Percentiles rank a stretch among this genome's conserved stretches.
phyloP scores from a whole-genome alignment of 768 basidiomycete species.

The Floccularia luteovirens region DNA sequence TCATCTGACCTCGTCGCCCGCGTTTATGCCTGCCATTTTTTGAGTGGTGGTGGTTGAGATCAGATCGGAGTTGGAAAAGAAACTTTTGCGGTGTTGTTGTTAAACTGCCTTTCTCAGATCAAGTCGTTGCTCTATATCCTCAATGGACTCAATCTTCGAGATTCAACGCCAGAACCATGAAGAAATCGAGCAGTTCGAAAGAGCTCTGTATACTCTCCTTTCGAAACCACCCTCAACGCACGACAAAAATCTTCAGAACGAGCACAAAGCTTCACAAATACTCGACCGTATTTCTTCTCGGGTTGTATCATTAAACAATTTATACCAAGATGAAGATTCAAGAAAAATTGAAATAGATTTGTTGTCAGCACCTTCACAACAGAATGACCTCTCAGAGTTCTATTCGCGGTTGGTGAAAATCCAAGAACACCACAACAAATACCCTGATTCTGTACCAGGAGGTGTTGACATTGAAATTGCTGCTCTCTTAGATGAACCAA shows the following conservation, averaged over 20 bases:
- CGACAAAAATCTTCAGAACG: constrained; percentile 60
- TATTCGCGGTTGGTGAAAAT: constrained; percentile 94
- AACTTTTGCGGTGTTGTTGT: constrained; percentile 6
- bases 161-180: constrained; percentile 94
- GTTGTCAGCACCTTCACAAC: constrained; percentile 50
- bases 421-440: constrained; percentile 93
- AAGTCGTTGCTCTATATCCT: neutral
- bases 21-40: constrained; percentile 76
- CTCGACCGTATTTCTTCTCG: constrained; percentile 76
- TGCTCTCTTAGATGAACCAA: constrained; percentile 69
- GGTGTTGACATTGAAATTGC: constrained; percentile 82
- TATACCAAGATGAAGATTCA: constrained; percentile 73
- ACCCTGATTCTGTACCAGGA: constrained; percentile 82
- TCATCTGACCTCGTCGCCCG: constrained; percentile 73
- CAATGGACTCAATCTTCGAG: constrained; percentile 92
- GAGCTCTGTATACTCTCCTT: constrained; percentile 77
- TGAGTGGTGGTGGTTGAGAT: constrained; percentile 27
- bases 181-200: constrained; percentile 89
- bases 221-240: constrained; percentile 59
- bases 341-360: constrained; percentile 61
- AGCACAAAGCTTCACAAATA: constrained; percentile 89
- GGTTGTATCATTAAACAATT: constrained; percentile 52
- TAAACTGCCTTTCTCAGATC: constrained; percentile 5
- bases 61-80: constrained; percentile 54
- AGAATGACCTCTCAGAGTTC: constrained; percentile 85